Evolutionary conservation across 2,329 filamentous ascomycete species (phyloP), one percentile per base, ranked within the genome.

Genomic region (Botryotinia globosa): DNA sequence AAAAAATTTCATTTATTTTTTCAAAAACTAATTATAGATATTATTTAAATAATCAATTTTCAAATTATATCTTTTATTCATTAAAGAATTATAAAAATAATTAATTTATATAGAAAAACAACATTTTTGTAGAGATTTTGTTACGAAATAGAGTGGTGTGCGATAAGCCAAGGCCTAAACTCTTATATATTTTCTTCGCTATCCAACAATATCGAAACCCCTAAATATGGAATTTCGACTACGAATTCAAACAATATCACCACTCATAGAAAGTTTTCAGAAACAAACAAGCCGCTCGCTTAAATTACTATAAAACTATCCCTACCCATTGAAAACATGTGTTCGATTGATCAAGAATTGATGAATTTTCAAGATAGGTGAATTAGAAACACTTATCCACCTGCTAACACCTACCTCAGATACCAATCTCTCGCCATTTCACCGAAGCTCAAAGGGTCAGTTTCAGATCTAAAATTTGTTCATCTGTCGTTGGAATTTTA

Each of bases 221-320:
- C 91, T 88, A 64, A 89, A 91, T 0, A 89, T 83, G 0, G 90
- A 82, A 69, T 89, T 91, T 68, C 87, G 84, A 0, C 84, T 83
- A 0, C 90, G 79, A 6, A 81, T 78, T 20, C 32, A 12, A 14
- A 32, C 42, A 34, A 34, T 34, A 22, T 83, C 80, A 0, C 84
- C 83, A 1, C 83, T 82, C 1, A 87, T 76, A 29, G 88, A 83
- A 3, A 90, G 77, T 81, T 18, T 84, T 83, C 71, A 87, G 80
- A 37, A 91, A 85, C 2, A 82, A 79, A 25, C 2, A 82, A 79
- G 22, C 83, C 82, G 74, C 88, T 85, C 70, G 88, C 84, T 68
- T 85, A 84, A 34, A 88, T 87, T 0, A 87, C 85, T 73, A 89
- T 85, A 29, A 91, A 79, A 48, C 85, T 87, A 78, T 91, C 89